Evolutionary conservation across 768 basidiomycete genomes (phyloP).

Genomic region (Myochromella boudieri): DNA sequence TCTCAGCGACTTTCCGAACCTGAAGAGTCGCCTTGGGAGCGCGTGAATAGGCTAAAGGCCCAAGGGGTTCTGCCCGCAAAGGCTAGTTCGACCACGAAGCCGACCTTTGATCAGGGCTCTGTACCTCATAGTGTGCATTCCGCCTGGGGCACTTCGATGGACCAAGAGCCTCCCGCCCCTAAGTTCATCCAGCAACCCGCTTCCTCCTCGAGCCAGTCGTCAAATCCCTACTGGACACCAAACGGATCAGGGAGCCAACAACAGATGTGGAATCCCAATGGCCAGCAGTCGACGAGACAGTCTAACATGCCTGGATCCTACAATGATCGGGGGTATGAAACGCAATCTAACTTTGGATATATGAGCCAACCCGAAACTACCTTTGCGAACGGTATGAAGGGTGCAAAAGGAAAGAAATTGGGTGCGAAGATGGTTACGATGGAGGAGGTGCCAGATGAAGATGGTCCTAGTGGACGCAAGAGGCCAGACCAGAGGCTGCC

Average conservation of each 20-base stretch:
- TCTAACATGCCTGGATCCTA: slow-evolving; percentile 11
- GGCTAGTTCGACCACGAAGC: not conserved
- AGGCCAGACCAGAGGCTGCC: slow-evolving; percentile 30
- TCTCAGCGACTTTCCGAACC: not conserved
- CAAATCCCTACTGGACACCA: slow-evolving; percentile 16
- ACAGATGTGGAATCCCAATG: slow-evolving; percentile 15
- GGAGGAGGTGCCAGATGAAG: slow-evolving; percentile 47
- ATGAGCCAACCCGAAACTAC: too few species aligned
- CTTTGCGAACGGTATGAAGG: slow-evolving; percentile 16
- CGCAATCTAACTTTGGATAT: too few species aligned
- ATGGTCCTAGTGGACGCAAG: slow-evolving; percentile 25
- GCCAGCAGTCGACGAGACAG: slow-evolving; percentile 1
- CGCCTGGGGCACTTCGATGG: slow-evolving; percentile 3
- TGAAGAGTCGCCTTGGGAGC: slow-evolving; percentile 10
- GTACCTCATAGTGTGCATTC: slow-evolving; percentile 6
- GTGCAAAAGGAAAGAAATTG: slow-evolving; percentile 24
- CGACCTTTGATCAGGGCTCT: slow-evolving; percentile 8
- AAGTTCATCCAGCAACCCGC: slow-evolving; percentile 6
- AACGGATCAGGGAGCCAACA: slow-evolving; percentile 4
- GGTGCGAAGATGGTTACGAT: slow-evolving; percentile 37
- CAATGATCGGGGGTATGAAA: not conserved
- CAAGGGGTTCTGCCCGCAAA: not conserved
- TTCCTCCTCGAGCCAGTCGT: not conserved
- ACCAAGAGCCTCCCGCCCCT: slow-evolving; percentile 6
- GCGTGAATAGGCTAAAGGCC: slow-evolving; percentile 6